Evolutionary conservation across 2,329 filamentous ascomycete genomes (phyloP).

Genomic region (Byssochlamys sp.): DNA sequence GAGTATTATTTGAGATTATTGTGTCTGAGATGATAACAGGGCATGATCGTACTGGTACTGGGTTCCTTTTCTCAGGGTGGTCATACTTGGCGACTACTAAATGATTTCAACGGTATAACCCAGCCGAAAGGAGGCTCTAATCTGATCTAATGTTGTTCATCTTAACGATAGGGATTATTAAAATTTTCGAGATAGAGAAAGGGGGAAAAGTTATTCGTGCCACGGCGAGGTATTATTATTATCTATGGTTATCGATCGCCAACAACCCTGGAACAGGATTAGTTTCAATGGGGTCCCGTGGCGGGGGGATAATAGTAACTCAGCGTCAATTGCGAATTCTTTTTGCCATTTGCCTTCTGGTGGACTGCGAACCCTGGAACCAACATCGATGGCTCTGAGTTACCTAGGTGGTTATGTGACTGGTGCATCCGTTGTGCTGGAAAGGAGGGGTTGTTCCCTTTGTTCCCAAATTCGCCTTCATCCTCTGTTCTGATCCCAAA

Average conservation of each 20-base stretch:
- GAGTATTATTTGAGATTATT: not conserved
- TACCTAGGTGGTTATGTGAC: not conserved
- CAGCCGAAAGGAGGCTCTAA: no score
- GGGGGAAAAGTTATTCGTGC: no score
- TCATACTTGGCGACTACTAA: no score
- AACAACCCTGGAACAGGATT: not conserved
- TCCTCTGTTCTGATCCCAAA: not conserved
- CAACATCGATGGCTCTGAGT: not conserved
- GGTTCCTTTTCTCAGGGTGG: no score
- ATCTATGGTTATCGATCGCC: not conserved
- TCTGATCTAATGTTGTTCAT: no score
- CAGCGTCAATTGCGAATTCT: not conserved
- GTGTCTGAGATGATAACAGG: no score
- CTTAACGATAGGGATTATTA: no score
- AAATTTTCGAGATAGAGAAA: no score
- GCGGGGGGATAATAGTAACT: not conserved
- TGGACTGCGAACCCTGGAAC: not conserved
- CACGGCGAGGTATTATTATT: not conserved
- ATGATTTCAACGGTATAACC: no score
- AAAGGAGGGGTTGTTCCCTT: not conserved
- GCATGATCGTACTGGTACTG: no score
- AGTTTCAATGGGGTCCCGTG: not conserved
- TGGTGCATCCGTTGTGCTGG: not conserved
- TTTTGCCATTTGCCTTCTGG: not conserved
- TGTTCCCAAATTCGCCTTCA: not conserved